Conservation (phyloP, 2,329 filamentous ascomycete species). For the Xylariaceae sp. region DNA sequence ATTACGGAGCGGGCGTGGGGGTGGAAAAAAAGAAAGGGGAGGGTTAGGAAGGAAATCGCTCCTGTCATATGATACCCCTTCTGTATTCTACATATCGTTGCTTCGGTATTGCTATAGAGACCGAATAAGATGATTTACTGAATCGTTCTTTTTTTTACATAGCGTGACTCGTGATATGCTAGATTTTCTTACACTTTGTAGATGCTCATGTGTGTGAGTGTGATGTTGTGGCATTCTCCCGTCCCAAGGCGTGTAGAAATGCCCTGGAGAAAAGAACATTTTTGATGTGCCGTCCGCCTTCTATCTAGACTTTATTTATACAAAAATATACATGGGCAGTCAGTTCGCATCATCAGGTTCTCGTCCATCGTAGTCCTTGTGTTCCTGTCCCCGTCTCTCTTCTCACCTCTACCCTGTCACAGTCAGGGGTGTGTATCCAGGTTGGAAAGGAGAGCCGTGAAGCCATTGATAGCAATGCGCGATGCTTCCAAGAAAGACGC, state of each 20-base stretch:
- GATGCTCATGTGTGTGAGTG: not conserved
- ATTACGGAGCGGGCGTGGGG: not conserved
- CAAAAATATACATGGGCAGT: constrained; percentile 9
- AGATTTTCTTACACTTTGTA: not conserved
- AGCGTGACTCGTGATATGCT: not conserved
- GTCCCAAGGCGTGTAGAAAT: not conserved
- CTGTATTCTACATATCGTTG: not conserved
- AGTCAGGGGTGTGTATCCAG: not conserved
- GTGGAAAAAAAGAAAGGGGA: not conserved
- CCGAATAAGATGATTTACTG: not conserved
- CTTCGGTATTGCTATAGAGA: not conserved
- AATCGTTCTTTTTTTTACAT: not conserved
- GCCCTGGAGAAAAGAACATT: not conserved
- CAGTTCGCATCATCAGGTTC: not conserved
- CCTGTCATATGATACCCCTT: constrained; percentile 12
- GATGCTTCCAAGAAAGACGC: not conserved
- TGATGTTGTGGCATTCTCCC: not conserved
- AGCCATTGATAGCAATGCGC: not conserved
- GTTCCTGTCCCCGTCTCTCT: not conserved
- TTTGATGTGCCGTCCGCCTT: not conserved
- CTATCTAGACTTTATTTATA: constrained; percentile 1
- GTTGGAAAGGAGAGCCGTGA: not conserved
- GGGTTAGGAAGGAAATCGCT: not conserved
- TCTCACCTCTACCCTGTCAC: not conserved
- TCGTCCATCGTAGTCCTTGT: not conserved